Evolutionary conservation across 2,329 filamentous ascomycete genomes (phyloP), one percentile per base, ranked within the genome.

Genomic region (Fusarium chuoi): DNA sequence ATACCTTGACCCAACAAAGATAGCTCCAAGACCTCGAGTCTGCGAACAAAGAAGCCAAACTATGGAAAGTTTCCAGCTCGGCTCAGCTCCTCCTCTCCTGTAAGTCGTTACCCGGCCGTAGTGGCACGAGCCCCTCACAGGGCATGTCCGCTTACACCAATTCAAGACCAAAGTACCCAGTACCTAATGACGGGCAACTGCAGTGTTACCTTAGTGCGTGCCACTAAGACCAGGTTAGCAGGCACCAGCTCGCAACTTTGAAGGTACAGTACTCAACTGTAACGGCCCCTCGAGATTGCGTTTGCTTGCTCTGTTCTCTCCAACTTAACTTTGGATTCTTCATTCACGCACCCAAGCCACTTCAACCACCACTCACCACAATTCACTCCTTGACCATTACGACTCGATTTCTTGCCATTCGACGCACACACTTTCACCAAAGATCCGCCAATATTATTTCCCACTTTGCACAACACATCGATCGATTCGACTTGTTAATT

Each of bases 31-130:
- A 36, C n/a, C 38, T 36, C 30, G 48, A 41, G 52, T 30, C n/a
- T 39, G 28, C 15, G 46, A 58, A 66, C 42, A 63, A 71, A 74
- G 52, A 67, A 64, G 58, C 59, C 51, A 62, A 48, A 35, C 41
- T 24, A 35, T n/a, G n/a, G n/a, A n/a, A 46, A 49, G 28, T 48
- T 38, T 56, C 41, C 51, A 60, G 49, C 63, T 68, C 36, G 55
- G 36, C 30, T 52, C 24, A 45, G 45, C 45, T 42, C 48, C 38
- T 42, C 60, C 56, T 49, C 54, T 45, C 54, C 54, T 74, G 54
- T 70, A 49, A 74, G 51, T 74, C 61, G 70, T 75, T 75, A 76
- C 71, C 73, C 41, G 57, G 62, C 49, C 49, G 65, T 49, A 59
- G 65, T 65, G 60, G 66, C 65, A 68, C 72, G 55, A 59, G 63